phyloP scores from a whole-genome alignment of 164 flowering plant species.

The Vitis vinifera region ASM3070453v1 NC_081813.1:3037501-3038000 shows the following conservation, averaged over 20 bases:
- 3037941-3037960: conserved; percentile 28
- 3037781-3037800: not conserved
- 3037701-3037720: not conserved
- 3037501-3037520: conserved; percentile 73
- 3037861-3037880: too few relatives aligned
- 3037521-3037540: conserved; percentile 69
- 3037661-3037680: not conserved
- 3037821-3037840: too few relatives aligned
- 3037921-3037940: conserved; percentile 11
- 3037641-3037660: too few relatives aligned
- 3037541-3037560: conserved; percentile 76
- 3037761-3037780: conserved; percentile 9
- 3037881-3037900: too few relatives aligned
- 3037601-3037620: conserved; percentile 4
- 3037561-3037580: conserved; percentile 7
- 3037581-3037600: not conserved
- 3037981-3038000: conserved; percentile 15
- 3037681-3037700: not conserved
- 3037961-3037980: conserved; percentile 19
- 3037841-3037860: too few relatives aligned
- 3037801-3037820: too few relatives aligned
- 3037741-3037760: conserved; percentile 12
- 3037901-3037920: not conserved
- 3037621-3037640: not conserved
- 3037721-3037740: not conserved